A percentile compares a stretch with the other conserved stretches of the same genome.
These are phyloP conservation scores for Fusarium foetens DNA, from an alignment of 2,329 filamentous ascomycete genomes.

Conservation along the genomic window DNA sequence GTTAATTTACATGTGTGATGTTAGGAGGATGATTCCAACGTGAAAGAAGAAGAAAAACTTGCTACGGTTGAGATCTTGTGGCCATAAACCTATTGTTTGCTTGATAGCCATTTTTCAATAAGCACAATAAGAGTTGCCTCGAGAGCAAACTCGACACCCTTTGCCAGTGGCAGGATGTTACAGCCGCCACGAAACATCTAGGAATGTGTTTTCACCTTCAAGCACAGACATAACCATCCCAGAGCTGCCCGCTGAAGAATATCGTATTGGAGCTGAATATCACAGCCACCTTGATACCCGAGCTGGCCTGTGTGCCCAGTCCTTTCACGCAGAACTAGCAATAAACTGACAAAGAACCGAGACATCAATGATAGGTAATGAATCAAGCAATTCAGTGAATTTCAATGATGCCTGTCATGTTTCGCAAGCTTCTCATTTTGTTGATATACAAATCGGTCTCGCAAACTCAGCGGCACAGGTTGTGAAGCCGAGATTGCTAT, in stretches of 20 bases:
- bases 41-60: background rate
- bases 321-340: background rate
- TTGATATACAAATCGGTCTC: background rate
- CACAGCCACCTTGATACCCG: background rate
- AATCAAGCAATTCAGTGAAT: background rate
- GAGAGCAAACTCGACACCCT: background rate
- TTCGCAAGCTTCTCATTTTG: background rate
- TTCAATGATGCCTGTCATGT: background rate
- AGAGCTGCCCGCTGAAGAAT: background rate
- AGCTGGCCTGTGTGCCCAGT: background rate
- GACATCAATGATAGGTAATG: background rate
- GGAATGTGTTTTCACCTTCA: background rate
- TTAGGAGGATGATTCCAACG: background rate
- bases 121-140: slow-evolving; percentile 4
- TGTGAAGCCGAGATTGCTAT: background rate
- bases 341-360: background rate
- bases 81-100: background rate
- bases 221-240: background rate
- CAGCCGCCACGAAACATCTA: background rate
- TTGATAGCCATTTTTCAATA: slow-evolving; percentile 8
- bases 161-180: background rate
- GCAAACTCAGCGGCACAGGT: background rate
- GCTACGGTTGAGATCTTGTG: background rate
- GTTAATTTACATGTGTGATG: background rate
- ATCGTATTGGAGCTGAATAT: background rate